Evolutionary conservation across 2,329 filamentous ascomycete genomes (phyloP), one percentile per base, ranked within the genome.

Genomic region (Annulohypoxylon truncatum): DNA sequence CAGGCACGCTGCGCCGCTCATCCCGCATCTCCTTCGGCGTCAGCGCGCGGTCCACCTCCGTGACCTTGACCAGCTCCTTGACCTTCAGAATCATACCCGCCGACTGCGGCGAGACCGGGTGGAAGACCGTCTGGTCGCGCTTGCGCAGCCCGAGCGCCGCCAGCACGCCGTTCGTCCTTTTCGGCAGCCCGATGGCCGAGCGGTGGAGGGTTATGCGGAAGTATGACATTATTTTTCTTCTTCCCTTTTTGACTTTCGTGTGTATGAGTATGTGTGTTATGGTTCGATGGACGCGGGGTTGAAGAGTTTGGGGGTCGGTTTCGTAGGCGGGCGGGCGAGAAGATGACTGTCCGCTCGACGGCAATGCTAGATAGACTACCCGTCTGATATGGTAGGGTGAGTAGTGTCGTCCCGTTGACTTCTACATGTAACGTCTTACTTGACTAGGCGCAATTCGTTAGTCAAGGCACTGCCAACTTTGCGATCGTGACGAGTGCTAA

Each of bases 51-150:
- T 90, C 88, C 46, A 96, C 93, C 81, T 97, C 94, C 71, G 89
- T 83, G 33, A 97, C 93, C 57, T 88, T 85, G 47, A 97, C 92
- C 68, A 97, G 83, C 82, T 97, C 94, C 84, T 97, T 97, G 73
- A 97, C 93, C 80, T 91, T 91, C 85, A 97, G 91, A 76, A 97
- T 93, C 83, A 96, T 93, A 77, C 94, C 94, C 8, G 94, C 94
- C 67, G 93, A 89, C 72, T 93, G 89, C 42, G 90, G 88, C 67
- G 87, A 87, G 67, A 97, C 93, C 35, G 92, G 92, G 80, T 97
- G 91, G 84, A 96, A 97, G 75, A 97, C 94, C 57, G 92, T 95
- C 76, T 90, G 90, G 86, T 90, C 90, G 75, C 94, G 92, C 78
- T 92, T 92, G 74, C 90, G 92, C 69, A 97, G 88, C 61, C 94